These are phyloP conservation scores for Jatropha curcas DNA, from an alignment of 345 rosid genomes.

Conservation along the genomic window DNA sequence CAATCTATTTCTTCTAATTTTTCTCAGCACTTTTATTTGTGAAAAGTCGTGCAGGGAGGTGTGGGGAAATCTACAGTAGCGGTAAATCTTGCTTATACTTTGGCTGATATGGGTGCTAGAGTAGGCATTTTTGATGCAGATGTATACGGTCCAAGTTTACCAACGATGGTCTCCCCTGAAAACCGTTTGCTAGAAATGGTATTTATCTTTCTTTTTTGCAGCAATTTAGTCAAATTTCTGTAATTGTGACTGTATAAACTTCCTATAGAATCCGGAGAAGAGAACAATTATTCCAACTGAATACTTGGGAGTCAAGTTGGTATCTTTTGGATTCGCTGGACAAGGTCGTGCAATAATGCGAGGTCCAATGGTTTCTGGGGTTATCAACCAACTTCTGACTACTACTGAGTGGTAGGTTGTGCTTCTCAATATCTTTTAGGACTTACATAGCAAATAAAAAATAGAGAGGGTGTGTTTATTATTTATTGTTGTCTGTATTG, in stretches of 20 bases:
- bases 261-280: conserved; percentile 78
- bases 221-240: conserved; percentile 3
- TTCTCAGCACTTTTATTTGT: conserved; percentile 38
- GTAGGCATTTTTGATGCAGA: conserved; percentile 97
- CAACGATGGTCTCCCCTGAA: conserved; percentile 96
- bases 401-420: conserved; percentile 80
- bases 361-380: conserved; percentile 99
- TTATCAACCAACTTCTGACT: conserved; percentile 87
- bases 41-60: conserved; percentile 84
- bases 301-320: conserved; percentile 90
- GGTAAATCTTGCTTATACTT: conserved; percentile 89
- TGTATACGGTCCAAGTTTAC: conserved; percentile 95
- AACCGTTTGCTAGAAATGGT: conserved; percentile 84
- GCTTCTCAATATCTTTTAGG: conserved; percentile 6
- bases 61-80: conserved; percentile 97
- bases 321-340: conserved; percentile 94
- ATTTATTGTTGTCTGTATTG: not conserved
- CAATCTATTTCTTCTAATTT: conserved; percentile 10
- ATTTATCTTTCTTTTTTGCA: conserved; percentile 17
- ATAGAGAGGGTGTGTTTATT: not conserved
- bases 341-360: conserved; percentile 98
- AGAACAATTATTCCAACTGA: conserved; percentile 86
- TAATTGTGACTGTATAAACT: conserved; percentile 25
- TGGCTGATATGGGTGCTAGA: conserved; percentile 96
- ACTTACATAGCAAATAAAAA: not conserved